Evolutionary conservation across 2,329 filamentous ascomycete species (phyloP).

Genomic region (Coniella vitis): DNA sequence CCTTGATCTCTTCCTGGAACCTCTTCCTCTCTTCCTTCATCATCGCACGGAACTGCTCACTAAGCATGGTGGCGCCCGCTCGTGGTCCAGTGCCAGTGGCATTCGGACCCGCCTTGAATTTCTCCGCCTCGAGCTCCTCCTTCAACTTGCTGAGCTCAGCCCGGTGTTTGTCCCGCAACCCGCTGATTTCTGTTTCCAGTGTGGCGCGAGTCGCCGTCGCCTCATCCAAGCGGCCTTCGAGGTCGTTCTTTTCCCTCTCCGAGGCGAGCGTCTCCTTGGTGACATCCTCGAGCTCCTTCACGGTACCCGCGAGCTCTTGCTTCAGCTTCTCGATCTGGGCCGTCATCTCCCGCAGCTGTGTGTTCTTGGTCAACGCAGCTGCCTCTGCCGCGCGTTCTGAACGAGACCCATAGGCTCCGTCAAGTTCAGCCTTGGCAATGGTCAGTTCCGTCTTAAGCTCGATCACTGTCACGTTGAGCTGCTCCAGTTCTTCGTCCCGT

Average conservation of each 20-base stretch:
- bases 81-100: conserved; percentile 28
- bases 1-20: conserved; percentile 48
- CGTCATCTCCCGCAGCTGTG: conserved; percentile 40
- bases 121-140: conserved; percentile 45
- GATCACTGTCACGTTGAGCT: conserved; percentile 44
- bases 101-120: conserved; percentile 34
- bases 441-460: conserved; percentile 57
- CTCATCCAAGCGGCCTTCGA: conserved; percentile 36
- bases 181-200: conserved; percentile 33
- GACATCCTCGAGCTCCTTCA: conserved; percentile 46
- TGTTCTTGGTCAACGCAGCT: conserved; percentile 44
- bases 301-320: conserved; percentile 42
- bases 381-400: conserved; percentile 52
- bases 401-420: conserved; percentile 53
- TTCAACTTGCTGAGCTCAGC: conserved; percentile 37
- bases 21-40: conserved; percentile 52
- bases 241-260: conserved; percentile 43
- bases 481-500: conserved; percentile 45
- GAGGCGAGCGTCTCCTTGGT: conserved; percentile 44
- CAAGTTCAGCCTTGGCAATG: conserved; percentile 54
- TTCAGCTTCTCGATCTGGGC: conserved; percentile 43
- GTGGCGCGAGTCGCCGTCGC: conserved; percentile 27
- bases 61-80: conserved; percentile 44
- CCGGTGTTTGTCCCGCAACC: conserved; percentile 33
- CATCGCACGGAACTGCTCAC: conserved; percentile 48